Evolutionary conservation across 2,329 filamentous ascomycete species (phyloP).

Genomic region (Pseudogymnoascus sp.): DNA sequence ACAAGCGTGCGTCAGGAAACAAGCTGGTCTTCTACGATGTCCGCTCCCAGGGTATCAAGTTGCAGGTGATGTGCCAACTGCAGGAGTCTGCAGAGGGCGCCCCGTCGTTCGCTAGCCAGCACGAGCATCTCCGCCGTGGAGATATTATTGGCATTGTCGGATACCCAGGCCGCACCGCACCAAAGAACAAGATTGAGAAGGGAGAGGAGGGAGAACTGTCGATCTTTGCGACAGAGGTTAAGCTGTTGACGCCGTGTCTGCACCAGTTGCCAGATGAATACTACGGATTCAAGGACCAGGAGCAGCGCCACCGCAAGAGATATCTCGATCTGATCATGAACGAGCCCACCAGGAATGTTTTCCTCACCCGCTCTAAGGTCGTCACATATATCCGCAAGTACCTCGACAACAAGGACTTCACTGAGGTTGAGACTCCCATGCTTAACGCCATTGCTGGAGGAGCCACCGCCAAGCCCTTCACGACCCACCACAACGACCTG

Average conservation of each 20-base stretch:
- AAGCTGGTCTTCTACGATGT: constrained; percentile 93
- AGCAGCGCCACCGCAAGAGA: constrained; percentile 85
- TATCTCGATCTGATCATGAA: constrained; percentile 96
- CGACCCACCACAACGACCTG: constrained; percentile 92
- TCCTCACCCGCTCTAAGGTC: constrained; percentile 81
- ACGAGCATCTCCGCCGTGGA: constrained; percentile 80
- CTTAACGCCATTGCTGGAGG: constrained; percentile 94
- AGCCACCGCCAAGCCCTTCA: constrained; percentile 89
- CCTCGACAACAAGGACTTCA: constrained; percentile 81
- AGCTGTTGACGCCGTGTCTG: constrained; percentile 82
- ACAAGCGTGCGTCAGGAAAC: constrained; percentile 70
- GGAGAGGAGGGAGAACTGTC: constrained; percentile 85
- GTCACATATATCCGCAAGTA: constrained; percentile 81
- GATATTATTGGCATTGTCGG: constrained; percentile 88
- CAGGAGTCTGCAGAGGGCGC: constrained; percentile 65
- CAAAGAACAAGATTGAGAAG: constrained; percentile 75
- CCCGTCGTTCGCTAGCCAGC: constrained; percentile 73
- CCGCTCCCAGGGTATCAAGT: constrained; percentile 63
- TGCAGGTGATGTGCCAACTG: constrained; percentile 89
- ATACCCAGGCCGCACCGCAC: constrained; percentile 76
- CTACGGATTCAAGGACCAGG: constrained; percentile 92
- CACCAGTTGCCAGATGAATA: constrained; percentile 85
- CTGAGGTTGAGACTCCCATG: constrained; percentile 95
- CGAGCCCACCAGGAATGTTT: constrained; percentile 72
- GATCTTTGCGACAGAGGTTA: constrained; percentile 81